Evolutionary conservation across 2,329 filamentous ascomycete species (phyloP), one percentile per base, ranked within the genome.

Genomic region (Botrytis medusae): DNA sequence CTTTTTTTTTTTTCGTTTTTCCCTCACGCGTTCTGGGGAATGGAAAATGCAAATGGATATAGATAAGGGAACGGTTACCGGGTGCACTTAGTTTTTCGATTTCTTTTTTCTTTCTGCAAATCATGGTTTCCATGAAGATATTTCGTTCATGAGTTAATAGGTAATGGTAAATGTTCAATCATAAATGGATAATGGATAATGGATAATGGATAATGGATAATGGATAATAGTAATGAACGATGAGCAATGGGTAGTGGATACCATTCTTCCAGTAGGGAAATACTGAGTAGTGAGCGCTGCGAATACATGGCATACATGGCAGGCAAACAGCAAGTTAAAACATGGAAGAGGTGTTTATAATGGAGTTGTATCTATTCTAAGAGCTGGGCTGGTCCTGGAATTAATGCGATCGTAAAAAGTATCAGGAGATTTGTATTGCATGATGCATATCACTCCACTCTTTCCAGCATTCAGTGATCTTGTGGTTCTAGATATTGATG

Each of bases 321-420:
- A 54, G 9, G 60, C n/a, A 44, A 12, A n/a, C 40, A 25, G 32
- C n/a, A 40, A 42, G n/a, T 64, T 22, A 40, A 46, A n/a, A 25
- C 1, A 48, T 48, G 22, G 44, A 32, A 12, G 42, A 48, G 7
- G 9, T n/a, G 29, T 12, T 8, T 3, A 18, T 57, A 34, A 65
- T 34, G 29, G 20, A 48, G n/a, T 48, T 54, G 25, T 54, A n/a
- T 42, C 16, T 62, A 42, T 65, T 29, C 48, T 65, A 65, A 65
- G 44, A 65, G 63, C 63, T 48, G 63, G 63, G 63, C 63, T 65
- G 63, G 44, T 20, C 63, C 63, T 65, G 10, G 63, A 65, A 48
- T 48, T 32, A 65, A 65, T 25, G 29, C 44, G 22, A 65, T 65
- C 20, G 44, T 25, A n/a, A 51, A n/a, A 14, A 25, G 10, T 14